Base-by-base conservation (phyloP, 1,284 basidiomycete species). In the Sphaerobolus stellatus region DNA sequence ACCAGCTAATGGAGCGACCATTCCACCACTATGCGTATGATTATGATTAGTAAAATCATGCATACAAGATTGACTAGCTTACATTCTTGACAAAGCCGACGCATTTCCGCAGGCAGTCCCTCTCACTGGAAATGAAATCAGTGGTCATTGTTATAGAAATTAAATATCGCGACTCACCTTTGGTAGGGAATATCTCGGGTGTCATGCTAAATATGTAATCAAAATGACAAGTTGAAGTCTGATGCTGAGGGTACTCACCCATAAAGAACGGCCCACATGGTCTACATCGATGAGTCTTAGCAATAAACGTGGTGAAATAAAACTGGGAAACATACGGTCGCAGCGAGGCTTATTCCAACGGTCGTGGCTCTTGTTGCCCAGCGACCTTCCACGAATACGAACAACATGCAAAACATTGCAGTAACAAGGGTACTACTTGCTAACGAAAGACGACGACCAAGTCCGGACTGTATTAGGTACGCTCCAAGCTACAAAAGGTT, bases 21-120 rank as follows among this genome's bases (percentile, higher is more conserved):
- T 94, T 2, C 94, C 94, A 3, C 93, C 88, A 67, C 92, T 94
- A 66, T 27, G 52, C 31, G 29, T 16, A 29, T 28, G 9, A 49
- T 14, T 50, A 41, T 48, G 24, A 53, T 29, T 36, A 44, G 25
- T 13, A 38, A 54, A 33, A 31, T 50, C 36, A 44, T 41, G 50
- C 13, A 60, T 29, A 11, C 30, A 16, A n/a, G 20, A 27, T n/a
- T 24, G 41, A 33, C 44, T 34, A 2, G 79, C 86, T 60, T 65
- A 93, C 86, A 96, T 84, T 68, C 94, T 79, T 20, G 90, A 94
- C 1, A 96, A 71, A 3, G 93, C 93, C 2, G 92, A 93, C 0
- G 94, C 93, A 50, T 92, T 91, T 0, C 94, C 94, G 63, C 90
- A 92, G 1, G 93, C 94, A 6, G 93, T 95, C 24, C 94, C 94